A percentile compares a stretch with the other conserved stretches of the same genome.
Evolutionary conservation across 208 protist species (phyloP).

Genomic region (Porcisia deanei): DNA sequence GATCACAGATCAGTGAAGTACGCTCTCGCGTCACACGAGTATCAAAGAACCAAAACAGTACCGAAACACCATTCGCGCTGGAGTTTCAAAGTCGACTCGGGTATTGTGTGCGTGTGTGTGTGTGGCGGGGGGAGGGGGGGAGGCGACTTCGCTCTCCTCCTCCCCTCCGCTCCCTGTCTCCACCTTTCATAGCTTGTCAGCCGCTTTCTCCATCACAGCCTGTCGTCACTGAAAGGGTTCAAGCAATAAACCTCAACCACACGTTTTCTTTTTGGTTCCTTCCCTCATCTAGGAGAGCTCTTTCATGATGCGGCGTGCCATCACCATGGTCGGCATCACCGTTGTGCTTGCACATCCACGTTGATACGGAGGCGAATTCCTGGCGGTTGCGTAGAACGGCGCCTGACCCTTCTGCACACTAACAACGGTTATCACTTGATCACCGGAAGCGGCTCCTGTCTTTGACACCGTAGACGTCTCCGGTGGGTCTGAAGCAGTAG

Average conservation of each 20-base stretch:
- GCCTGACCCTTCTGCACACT: constrained; percentile 64
- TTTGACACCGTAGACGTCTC: background rate
- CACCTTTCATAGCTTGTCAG: background rate
- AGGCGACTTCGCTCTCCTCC: background rate
- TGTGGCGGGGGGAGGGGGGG: too few species aligned
- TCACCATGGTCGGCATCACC: constrained; percentile 50
- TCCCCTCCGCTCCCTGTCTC: background rate
- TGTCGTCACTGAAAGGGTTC: background rate
- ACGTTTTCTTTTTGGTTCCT: background rate
- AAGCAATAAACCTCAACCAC: background rate
- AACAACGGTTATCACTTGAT: constrained; percentile 64
- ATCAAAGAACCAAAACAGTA: too few species aligned
- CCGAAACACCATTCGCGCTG: too few species aligned
- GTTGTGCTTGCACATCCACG: constrained; percentile 80
- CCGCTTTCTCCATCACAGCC: background rate
- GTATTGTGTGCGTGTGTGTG: too few species aligned
- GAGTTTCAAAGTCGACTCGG: too few species aligned
- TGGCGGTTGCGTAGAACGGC: constrained; percentile 71
- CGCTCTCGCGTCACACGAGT: too few species aligned
- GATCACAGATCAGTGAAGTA: too few species aligned
- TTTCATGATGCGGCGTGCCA: constrained; percentile 52
- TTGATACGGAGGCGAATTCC: constrained; percentile 63
- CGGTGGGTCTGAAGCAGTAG: constrained; percentile 12
- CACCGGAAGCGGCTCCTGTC: background rate
- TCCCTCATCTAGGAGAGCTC: constrained; percentile 29